These are phyloP conservation scores for Peronospora destructor DNA, from an alignment of 352 stramenopile genomes.

Conservation along the genomic window DNA sequence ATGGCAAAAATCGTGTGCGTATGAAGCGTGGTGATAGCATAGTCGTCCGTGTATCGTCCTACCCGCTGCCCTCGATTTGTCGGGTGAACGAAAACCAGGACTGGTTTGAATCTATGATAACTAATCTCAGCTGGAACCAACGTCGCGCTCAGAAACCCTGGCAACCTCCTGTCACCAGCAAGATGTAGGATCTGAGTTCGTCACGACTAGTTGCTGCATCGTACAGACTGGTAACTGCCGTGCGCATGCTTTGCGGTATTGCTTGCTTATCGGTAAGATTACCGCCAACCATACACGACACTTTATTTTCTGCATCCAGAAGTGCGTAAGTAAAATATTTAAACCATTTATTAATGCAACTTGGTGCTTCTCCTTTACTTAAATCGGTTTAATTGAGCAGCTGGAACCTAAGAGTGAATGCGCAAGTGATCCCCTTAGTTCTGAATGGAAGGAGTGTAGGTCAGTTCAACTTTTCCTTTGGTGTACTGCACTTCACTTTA, in stretches of 20 bases:
- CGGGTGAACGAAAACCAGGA: conserved; percentile 86
- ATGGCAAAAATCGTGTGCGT: conserved; percentile 87
- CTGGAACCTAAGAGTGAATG: too few relatives aligned
- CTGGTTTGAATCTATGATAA: conserved; percentile 90
- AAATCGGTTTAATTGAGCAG: too few relatives aligned
- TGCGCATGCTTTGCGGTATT: conserved; percentile 5
- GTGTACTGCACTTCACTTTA: conserved; percentile 3
- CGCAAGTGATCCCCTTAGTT: too few relatives aligned
- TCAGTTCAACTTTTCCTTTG: conserved; percentile 29
- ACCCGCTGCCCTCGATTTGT: conserved; percentile 83
- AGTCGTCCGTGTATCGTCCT: conserved; percentile 83
- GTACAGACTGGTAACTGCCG: conserved; percentile 5
- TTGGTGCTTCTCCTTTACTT: too few relatives aligned
- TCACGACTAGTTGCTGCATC: conserved; percentile 12
- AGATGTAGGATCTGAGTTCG: conserved; percentile 19
- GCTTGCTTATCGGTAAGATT: background rate
- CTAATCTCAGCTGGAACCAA: conserved; percentile 91
- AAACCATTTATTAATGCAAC: conserved; percentile 12
- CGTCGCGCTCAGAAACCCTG: conserved; percentile 78
- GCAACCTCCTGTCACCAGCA: conserved; percentile 30
- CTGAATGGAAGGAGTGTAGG: conserved; percentile 21
- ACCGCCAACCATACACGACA: too few relatives aligned
- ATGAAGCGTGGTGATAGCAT: conserved; percentile 82
- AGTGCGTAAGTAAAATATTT: conserved; percentile 33
- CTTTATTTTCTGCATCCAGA: conserved; percentile 26